phyloP scores from a whole-genome alignment of 306 rosid genomes.

The Cicer cuneatum region DNA sequence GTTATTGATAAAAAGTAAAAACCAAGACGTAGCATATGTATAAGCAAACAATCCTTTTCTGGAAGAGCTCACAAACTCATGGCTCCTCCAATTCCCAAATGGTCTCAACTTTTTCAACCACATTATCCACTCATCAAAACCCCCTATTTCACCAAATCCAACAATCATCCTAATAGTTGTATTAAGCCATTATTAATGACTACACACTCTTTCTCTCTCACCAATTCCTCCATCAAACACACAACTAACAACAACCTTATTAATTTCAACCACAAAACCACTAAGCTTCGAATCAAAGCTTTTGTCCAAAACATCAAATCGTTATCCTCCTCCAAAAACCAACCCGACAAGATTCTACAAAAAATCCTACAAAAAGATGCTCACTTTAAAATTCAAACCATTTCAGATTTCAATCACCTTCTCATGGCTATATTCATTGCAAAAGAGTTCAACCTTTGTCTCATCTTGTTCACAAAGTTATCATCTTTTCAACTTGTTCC shows the following conservation, averaged over 20 bases:
- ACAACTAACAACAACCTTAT: constrained; percentile 28
- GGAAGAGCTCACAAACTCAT: constrained; percentile 4
- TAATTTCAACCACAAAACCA: constrained; percentile 40
- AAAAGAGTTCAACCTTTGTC: constrained; percentile 49
- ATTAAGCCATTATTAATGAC: constrained; percentile 15
- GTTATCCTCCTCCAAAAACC: constrained; percentile 43
- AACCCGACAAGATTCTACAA: constrained; percentile 40
- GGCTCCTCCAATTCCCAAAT: constrained; percentile 39
- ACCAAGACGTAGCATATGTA: no score
- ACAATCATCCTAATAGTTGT: background rate
- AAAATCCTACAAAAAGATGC: constrained; percentile 35
- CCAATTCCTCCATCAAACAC: constrained; percentile 16
- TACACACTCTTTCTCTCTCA: constrained; percentile 25
- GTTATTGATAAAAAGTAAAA: no score
- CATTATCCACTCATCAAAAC: constrained; percentile 9
- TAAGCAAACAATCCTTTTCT: background rate
- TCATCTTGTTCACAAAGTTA: constrained; percentile 47
- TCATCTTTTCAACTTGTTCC: constrained; percentile 53
- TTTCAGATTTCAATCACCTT: constrained; percentile 60
- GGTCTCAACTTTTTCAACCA: constrained; percentile 43
- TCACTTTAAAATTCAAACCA: constrained; percentile 32
- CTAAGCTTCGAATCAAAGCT: constrained; percentile 38
- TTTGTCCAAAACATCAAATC: constrained; percentile 47
- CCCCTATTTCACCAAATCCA: constrained; percentile 43
- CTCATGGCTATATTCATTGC: constrained; percentile 59